Conservation (phyloP, 2,329 filamentous ascomycete species). For the Cercospora zeae-maydis region DNA sequence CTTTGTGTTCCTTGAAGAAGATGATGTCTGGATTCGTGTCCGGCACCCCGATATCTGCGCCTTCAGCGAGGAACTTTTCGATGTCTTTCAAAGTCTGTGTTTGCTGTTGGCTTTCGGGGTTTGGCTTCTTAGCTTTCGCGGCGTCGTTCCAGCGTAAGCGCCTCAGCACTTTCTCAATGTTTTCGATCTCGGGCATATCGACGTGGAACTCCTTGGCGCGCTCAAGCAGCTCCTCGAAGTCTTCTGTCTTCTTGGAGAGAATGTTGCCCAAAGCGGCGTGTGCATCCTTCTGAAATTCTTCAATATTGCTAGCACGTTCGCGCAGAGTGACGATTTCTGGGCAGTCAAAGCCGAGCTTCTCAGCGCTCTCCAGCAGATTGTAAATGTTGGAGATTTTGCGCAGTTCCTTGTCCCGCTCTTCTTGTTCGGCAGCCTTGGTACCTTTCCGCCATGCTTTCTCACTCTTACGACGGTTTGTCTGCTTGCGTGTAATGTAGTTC, state of each 20-base stretch:
- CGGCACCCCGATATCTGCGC: conserved; percentile 71
- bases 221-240: conserved; percentile 89
- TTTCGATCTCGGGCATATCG: conserved; percentile 83
- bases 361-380: conserved; percentile 76
- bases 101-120: conserved; percentile 37
- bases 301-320: conserved; percentile 80
- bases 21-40: conserved; percentile 75
- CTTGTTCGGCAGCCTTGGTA: conserved; percentile 69
- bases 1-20: conserved; percentile 71
- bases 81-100: conserved; percentile 76
- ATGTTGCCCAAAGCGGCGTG: conserved; percentile 65
- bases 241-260: conserved; percentile 60
- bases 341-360: conserved; percentile 87
- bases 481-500: conserved; percentile 93
- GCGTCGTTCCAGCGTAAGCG: conserved; percentile 86
- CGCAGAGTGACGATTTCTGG: conserved; percentile 81
- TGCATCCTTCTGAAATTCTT: conserved; percentile 76
- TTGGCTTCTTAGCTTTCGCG: conserved; percentile 55
- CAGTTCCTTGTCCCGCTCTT: conserved; percentile 77
- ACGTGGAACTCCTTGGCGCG: conserved; percentile 85
- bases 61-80: conserved; percentile 71
- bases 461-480: conserved; percentile 93
- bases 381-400: conserved; percentile 87
- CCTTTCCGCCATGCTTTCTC: conserved; percentile 80
- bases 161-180: conserved; percentile 73